A percentile compares a stretch with the other conserved stretches of the same genome.
Conservation (phyloP, 352 stramenopile genomes). For the Phytophthora litchii region DNA sequence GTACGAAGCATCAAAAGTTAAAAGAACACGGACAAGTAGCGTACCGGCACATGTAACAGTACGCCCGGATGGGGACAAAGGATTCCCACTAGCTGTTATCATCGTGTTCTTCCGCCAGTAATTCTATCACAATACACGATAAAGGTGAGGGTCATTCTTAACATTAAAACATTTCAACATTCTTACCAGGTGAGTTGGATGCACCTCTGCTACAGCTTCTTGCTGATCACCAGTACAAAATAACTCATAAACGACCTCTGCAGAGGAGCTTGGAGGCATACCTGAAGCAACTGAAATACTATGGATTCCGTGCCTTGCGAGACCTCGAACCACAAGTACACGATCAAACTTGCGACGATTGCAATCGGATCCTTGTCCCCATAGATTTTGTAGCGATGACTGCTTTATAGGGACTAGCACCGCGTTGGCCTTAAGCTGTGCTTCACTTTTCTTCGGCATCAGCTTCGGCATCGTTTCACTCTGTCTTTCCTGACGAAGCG, state of each 20-base stretch:
- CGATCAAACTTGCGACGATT: constrained; percentile 13
- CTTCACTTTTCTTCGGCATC: constrained; percentile 17
- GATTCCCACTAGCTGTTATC: neutral
- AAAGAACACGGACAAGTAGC: neutral
- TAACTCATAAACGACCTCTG: constrained; percentile 24
- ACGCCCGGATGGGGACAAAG: constrained; percentile 19
- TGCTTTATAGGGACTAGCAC: constrained; percentile 33
- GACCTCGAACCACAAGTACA: constrained; percentile 17
- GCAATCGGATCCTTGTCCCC: constrained; percentile 14
- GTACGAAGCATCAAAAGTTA: neutral
- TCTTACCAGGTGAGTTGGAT: constrained; percentile 36
- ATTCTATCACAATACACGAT: constrained; percentile 29
- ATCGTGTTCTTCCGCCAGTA: constrained; percentile 48
- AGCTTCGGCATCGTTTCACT: constrained; percentile 21
- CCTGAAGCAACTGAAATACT: constrained; percentile 36
- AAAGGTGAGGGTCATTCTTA: neutral
- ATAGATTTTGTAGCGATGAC: neutral
- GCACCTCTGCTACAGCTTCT: constrained; percentile 14
- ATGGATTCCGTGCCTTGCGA: constrained; percentile 19
- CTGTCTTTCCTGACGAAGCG: constrained; percentile 32
- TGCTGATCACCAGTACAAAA: constrained; percentile 31
- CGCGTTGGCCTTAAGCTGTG: constrained; percentile 31
- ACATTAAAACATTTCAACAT: neutral
- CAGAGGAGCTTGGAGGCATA: neutral
- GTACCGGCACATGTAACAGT: constrained; percentile 10